A percentile compares a stretch with the other conserved stretches of the same genome.
phyloP scores from a whole-genome alignment of 169 alveolate genomes.

The Amoebophrya sp. region DNA sequence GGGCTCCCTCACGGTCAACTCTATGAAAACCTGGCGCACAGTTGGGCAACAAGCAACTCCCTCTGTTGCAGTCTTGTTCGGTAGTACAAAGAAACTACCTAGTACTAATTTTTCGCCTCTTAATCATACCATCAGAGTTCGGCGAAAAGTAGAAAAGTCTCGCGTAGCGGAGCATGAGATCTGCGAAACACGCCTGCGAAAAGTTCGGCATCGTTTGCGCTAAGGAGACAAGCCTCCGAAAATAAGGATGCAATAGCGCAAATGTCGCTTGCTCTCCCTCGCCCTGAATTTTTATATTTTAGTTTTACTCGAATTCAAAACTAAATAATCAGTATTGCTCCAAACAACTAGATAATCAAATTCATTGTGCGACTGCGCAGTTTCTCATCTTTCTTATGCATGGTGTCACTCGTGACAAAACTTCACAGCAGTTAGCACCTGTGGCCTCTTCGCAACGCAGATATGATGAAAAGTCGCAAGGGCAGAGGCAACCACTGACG shows the following conservation, averaged over 20 bases:
- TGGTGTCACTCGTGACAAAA: too few relatives aligned
- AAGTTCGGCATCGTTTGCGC: not conserved
- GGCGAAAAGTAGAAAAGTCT: not conserved
- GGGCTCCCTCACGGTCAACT: too few relatives aligned
- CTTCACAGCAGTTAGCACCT: too few relatives aligned
- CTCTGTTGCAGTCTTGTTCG: too few relatives aligned
- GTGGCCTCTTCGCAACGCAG: not conserved
- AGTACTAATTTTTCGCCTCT: too few relatives aligned
- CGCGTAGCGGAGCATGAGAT: not conserved
- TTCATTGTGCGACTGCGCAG: not conserved
- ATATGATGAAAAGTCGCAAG: not conserved
- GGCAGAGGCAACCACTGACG: not conserved
- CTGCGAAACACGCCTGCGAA: not conserved
- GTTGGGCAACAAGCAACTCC: too few relatives aligned
- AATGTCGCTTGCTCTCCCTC: not conserved
- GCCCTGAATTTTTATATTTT: not conserved
- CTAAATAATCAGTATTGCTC: too few relatives aligned
- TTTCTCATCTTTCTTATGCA: too few relatives aligned
- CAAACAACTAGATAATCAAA: not conserved
- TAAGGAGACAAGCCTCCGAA: not conserved
- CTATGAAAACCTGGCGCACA: too few relatives aligned
- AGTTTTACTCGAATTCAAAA: not conserved
- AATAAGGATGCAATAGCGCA: not conserved
- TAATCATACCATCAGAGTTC: too few relatives aligned
- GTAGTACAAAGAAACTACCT: too few relatives aligned